Evolutionary conservation across 202 grass and related monocot genomes (phyloP).

Genomic region (Brachypodium distachyon): DNA sequence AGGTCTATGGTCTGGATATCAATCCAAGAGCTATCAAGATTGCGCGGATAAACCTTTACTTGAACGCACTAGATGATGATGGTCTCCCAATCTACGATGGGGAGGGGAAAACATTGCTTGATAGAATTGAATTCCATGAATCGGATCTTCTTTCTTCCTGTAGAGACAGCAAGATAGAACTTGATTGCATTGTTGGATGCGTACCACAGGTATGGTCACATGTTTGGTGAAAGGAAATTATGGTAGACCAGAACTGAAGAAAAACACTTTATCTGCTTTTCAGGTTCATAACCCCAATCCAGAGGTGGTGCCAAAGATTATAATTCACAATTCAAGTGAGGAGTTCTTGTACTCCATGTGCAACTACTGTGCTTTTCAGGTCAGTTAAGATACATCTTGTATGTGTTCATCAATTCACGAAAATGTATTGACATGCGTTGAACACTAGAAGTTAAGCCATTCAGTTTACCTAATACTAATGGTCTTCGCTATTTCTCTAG

Average conservation of each 20-base stretch:
- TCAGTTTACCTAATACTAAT: slow-evolving; percentile 6
- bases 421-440: not conserved
- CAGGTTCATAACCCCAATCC: slow-evolving; percentile 95
- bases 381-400: slow-evolving; percentile 7
- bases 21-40: slow-evolving; percentile 89
- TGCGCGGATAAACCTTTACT: slow-evolving; percentile 95
- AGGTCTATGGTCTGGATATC: slow-evolving; percentile 95
- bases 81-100: slow-evolving; percentile 63
- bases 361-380: slow-evolving; percentile 96
- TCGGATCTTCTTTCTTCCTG: slow-evolving; percentile 93
- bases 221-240: slow-evolving; percentile 6
- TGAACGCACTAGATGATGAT: slow-evolving; percentile 87
- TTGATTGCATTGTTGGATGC: slow-evolving; percentile 91
- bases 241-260: not conserved
- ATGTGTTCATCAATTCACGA: not conserved
- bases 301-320: slow-evolving; percentile 89
- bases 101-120: slow-evolving; percentile 84
- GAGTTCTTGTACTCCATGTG: slow-evolving; percentile 85
- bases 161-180: slow-evolving; percentile 74
- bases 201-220: slow-evolving; percentile 70
- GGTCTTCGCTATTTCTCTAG: not conserved
- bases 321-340: slow-evolving; percentile 82
- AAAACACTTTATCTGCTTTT: slow-evolving; percentile 18
- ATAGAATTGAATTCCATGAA: slow-evolving; percentile 93
- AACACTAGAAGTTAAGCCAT: not conserved